Base-by-base conservation (phyloP, 2,329 filamentous ascomycete species). In the Colletotrichum tabaci region DNA sequence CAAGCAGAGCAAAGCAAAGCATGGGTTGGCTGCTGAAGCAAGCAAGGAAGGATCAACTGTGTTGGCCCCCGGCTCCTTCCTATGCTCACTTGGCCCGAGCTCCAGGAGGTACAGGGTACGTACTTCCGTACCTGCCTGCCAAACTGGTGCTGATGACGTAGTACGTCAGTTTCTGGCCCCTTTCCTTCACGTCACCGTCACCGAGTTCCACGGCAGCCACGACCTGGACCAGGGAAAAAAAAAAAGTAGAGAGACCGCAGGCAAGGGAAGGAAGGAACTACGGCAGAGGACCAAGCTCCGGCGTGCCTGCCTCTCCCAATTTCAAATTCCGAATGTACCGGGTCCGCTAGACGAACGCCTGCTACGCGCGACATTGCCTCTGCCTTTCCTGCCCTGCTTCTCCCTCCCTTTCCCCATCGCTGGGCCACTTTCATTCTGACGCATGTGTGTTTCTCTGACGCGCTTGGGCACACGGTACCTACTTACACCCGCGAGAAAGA, bases 171-270 rank as follows among this genome's bases (percentile, higher is more conserved):
- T 71, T 68, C 64, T 65, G 62, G 53, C 30, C 58, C 66, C 61
- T 30, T 71, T 67, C 56, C 67, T 52, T 68, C 57, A 71, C 68
- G 68, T 63, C 65, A 71, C 68, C 57, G 47, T 71, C 57, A 58
- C 55, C 40, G 4, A 70, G 35, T 61, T 66, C 55, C 67, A 61
- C 67, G 49, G 60, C 67, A 42, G 60, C 62, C 38, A 55, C 46
- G 42, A 40, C 40, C 49, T 42, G 42, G 44, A 23, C 52, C 50
- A 23, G 52, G 52, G 49, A 44, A 60, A 7, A 30, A 65, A n/a
- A 60, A 44, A 18, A 23, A 23, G 21, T n/a, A 56, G 23, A 56
- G 23, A 16, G n/a, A 23, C n/a, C 15, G 13, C 38, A 38, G 57
- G 23, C 56, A 53, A 50, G 42, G 67, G 67, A 56, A 67, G 67